Evolutionary conservation across 371 early-diverging fungal genomes (phyloP).

Genomic region (Fennellomyces sp.): DNA sequence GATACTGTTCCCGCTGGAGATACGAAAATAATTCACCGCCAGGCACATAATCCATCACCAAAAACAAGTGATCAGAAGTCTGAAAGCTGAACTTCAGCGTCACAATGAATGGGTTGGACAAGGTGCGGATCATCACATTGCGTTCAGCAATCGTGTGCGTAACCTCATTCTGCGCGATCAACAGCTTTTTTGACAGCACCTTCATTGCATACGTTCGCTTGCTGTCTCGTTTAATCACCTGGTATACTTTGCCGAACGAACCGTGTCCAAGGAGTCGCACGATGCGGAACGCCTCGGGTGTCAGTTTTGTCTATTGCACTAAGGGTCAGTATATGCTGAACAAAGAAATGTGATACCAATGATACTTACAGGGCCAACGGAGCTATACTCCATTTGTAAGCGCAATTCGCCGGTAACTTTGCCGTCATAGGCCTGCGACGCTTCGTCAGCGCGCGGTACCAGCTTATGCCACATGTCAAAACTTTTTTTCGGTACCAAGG

Average conservation of each 20-base stretch:
- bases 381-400: constrained; percentile 55
- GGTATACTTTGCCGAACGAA: constrained; percentile 83
- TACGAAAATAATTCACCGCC: constrained; percentile 81
- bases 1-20: constrained; percentile 62
- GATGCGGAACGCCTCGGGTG: constrained; percentile 71
- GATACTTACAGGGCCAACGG: constrained; percentile 27
- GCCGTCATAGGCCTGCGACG: constrained; percentile 38
- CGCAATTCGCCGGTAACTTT: constrained; percentile 69
- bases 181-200: constrained; percentile 74
- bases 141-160: constrained; percentile 82
- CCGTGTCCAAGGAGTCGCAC: constrained; percentile 81
- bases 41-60: constrained; percentile 82
- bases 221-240: constrained; percentile 77
- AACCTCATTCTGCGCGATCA: constrained; percentile 75
- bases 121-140: constrained; percentile 71
- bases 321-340: not conserved
- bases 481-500: constrained; percentile 55
- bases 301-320: constrained; percentile 36
- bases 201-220: constrained; percentile 86
- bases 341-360: not conserved
- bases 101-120: constrained; percentile 69
- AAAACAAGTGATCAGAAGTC: constrained; percentile 65
- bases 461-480: constrained; percentile 72
- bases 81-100: constrained; percentile 75
- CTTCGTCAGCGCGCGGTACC: constrained; percentile 36